These are phyloP conservation scores for Coffea canephora DNA, from an alignment of 257 asterid genomes.

Conservation along the genomic window DNA sequence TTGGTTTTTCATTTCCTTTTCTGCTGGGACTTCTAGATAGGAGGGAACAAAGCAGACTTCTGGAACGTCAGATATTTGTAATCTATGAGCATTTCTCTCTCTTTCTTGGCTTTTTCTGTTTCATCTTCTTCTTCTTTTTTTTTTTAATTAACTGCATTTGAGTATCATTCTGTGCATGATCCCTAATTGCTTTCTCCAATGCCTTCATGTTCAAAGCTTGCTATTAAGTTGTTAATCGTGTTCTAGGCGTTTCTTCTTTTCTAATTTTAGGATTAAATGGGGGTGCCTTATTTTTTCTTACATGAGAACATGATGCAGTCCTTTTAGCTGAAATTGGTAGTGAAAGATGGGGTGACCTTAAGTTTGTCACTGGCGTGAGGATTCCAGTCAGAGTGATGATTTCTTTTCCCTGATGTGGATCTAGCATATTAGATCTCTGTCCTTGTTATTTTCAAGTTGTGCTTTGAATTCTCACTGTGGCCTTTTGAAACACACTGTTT, in stretches of 20 bases:
- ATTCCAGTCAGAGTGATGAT: neutral
- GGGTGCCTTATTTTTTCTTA: neutral
- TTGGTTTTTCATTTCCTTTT: neutral
- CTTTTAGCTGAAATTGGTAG: neutral
- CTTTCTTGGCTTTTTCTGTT: too few relatives aligned
- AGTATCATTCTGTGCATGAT: neutral
- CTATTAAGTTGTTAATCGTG: neutral
- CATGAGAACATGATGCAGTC: neutral
- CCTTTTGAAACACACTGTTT: too few relatives aligned
- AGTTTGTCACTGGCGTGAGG: neutral
- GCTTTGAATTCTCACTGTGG: neutral
- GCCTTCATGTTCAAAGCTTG: neutral
- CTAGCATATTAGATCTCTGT: neutral
- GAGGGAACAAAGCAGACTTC: neutral
- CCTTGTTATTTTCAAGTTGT: neutral
- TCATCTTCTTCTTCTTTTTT: too few relatives aligned
- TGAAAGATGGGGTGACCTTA: neutral
- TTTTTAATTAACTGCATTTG: too few relatives aligned
- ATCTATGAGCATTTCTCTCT: neutral
- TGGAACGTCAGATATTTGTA: neutral
- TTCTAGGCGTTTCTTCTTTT: neutral
- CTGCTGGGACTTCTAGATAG: neutral
- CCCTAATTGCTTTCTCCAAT: neutral
- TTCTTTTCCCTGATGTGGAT: neutral
- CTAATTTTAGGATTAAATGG: neutral